Evolutionary conservation across 2,329 filamentous ascomycete genomes (phyloP), one percentile per base, ranked within the genome.

Genomic region (Fusarium hostae): DNA sequence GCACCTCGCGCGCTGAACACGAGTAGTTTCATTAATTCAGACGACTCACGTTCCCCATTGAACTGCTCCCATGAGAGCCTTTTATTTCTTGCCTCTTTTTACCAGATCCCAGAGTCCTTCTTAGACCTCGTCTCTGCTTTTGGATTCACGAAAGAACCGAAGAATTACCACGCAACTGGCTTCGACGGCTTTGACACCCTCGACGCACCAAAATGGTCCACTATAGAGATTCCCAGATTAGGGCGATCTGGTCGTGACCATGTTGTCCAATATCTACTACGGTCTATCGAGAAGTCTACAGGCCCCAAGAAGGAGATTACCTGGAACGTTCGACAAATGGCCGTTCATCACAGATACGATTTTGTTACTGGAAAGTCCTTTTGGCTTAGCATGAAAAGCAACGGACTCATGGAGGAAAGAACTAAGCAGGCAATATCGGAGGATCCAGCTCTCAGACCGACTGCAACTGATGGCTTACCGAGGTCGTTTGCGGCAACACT

Each of bases 51-150:
- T 9, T 13, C 43, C 5, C 39, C 47, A 18, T 18, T 70, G 2
- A 56, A 51, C 5, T 70, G 60, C 15, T 68, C 68, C 3, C 40
- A 30, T 7, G 30, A 56, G 13, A 56, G 43, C 22, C 57, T 70
- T 16, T 57, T 32, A 1, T 62, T 34, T 6, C 6, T 54, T 1
- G 40, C 37, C 0, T 55, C 48, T 2, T 70, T 68, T 16, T 39
- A 59, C 10, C 68, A 70, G n/a, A 35, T 68, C 4, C 50, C 60
- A 2, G 35, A 57, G 2, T 30, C 13, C 4, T 70, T 70, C 18
- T 10, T 71, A 2, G 64, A 71, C 22, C 57, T 30, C n/a, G 24
- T 71, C 3, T 57, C 32, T 13, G 65, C 68, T 3, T 71, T 71
- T 22, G 55, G 64, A 8, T 16, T 18, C 1, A 65, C 54, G 3